Evolutionary conservation across 352 stramenopile genomes (phyloP), one percentile per base, ranked within the genome.

Genomic region (Phytophthora sp.): DNA sequence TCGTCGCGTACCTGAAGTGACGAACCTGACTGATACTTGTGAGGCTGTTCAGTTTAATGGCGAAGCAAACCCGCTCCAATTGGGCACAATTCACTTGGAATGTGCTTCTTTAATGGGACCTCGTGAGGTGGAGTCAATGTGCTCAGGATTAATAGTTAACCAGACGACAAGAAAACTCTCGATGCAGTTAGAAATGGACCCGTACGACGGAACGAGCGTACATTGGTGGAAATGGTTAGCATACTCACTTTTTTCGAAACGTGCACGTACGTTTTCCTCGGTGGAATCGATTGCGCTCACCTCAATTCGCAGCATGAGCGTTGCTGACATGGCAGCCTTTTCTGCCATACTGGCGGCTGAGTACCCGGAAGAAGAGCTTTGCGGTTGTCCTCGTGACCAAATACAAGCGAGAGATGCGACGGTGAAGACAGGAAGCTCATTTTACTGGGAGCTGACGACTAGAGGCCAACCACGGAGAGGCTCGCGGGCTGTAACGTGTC

Each of bases 221-320:
- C 41, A 9, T 9, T 51, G 4, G 13, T 69, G 52, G 52, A 63
- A 58, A 29, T 63, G 61, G 46, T 15, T 69, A 21, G 61, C 61
- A 1, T 69, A 69, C 29, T 33, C 31, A 4, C 11, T 58, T 7
- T 69, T 63, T 29, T 69, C 52, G 0, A 57, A 69, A 20, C 31
- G 21, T 26, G 49, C 58, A 11, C 47, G 31, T 18, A 7, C n/a
- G 1, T 35, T 16, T 16, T 57, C 44, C 0, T 6, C 18, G n/a
- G 4, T 69, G 2, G 33, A 63, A 15, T 52, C 33, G 1, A 8
- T 63, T 0, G 20, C 27, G 11, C 9, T 65, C 11, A 33, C 4
- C 15, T 26, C 33, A 2, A 45, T 58, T 16, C 7, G 29, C 2
- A 42, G 31, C 7, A 58, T 65, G 24, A 30, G 2, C 23, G 2